Conservation (phyloP, 1,284 basidiomycete genomes). For the Polyporus tsugae region DNA sequence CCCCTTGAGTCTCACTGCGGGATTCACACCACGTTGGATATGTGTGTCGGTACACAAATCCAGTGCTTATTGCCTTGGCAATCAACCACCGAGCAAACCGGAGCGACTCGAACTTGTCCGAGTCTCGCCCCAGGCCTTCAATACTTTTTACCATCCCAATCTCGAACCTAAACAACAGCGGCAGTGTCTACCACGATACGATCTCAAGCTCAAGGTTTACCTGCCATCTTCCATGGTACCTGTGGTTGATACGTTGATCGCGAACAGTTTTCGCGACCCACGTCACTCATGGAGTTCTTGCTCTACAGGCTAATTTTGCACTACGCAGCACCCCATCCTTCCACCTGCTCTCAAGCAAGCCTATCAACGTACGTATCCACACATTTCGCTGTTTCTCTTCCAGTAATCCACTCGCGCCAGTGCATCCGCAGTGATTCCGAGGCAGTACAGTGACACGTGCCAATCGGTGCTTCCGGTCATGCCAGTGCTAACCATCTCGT, state of each 20-base stretch:
- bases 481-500: conserved; percentile 4
- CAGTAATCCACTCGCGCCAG: background rate
- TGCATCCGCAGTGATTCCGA: background rate
- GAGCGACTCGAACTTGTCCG: background rate
- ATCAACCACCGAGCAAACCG: background rate
- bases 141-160: background rate
- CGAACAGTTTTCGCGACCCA: background rate
- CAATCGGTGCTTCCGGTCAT: background rate
- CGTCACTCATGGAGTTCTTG: background rate
- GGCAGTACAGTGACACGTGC: background rate
- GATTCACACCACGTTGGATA: no score
- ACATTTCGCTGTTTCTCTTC: background rate
- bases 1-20: no score
- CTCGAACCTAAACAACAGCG: background rate
- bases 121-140: background rate
- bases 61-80: background rate
- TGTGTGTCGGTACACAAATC: background rate
- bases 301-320: background rate
- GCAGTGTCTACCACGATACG: background rate
- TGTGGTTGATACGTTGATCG: background rate
- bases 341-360: background rate
- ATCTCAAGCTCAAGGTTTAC: background rate
- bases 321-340: background rate
- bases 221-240: background rate
- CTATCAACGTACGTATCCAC: background rate